phyloP scores from a whole-genome alignment of 2,329 filamentous ascomycete genomes.

The Xylariaceae sp. region DNA sequence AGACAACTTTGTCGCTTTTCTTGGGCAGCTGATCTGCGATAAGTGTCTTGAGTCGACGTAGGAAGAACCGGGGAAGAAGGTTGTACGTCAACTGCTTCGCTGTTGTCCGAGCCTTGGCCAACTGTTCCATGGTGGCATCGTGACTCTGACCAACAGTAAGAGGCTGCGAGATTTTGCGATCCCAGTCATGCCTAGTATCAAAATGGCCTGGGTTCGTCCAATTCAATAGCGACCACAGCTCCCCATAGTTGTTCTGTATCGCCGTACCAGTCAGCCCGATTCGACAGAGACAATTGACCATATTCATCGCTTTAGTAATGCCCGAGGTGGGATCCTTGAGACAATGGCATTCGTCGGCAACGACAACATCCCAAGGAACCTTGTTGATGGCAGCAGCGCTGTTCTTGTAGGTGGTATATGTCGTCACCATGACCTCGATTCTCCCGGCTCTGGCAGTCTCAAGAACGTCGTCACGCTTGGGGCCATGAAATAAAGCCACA shows the following conservation, averaged over 20 bases:
- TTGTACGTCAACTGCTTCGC: constrained; percentile 83
- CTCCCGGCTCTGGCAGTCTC: constrained; percentile 70
- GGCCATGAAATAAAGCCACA: constrained; percentile 74
- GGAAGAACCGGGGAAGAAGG: constrained; percentile 82
- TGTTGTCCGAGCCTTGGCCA: constrained; percentile 75
- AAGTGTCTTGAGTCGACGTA: constrained; percentile 86
- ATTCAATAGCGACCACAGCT: constrained; percentile 92
- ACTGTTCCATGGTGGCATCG: constrained; percentile 77
- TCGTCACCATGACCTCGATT: constrained; percentile 89
- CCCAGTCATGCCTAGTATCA: constrained; percentile 68
- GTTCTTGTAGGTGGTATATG: constrained; percentile 85
- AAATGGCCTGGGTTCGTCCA: constrained; percentile 86
- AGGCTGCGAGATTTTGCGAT: constrained; percentile 69
- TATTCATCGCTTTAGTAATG: constrained; percentile 81
- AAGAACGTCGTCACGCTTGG: constrained; percentile 63
- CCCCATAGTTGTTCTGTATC: constrained; percentile 97
- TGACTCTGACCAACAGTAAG: constrained; percentile 87
- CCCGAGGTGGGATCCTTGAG: constrained; percentile 78
- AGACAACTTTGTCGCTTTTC: constrained; percentile 91
- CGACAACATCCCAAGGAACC: constrained; percentile 86
- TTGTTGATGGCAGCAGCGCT: constrained; percentile 71
- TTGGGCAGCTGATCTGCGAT: constrained; percentile 91
- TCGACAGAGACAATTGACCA: constrained; percentile 85
- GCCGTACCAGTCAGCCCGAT: constrained; percentile 93
- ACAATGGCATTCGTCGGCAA: constrained; percentile 89